Evolutionary conservation across 208 protist genomes (phyloP).

Genomic region (Crithidia brevicula): DNA sequence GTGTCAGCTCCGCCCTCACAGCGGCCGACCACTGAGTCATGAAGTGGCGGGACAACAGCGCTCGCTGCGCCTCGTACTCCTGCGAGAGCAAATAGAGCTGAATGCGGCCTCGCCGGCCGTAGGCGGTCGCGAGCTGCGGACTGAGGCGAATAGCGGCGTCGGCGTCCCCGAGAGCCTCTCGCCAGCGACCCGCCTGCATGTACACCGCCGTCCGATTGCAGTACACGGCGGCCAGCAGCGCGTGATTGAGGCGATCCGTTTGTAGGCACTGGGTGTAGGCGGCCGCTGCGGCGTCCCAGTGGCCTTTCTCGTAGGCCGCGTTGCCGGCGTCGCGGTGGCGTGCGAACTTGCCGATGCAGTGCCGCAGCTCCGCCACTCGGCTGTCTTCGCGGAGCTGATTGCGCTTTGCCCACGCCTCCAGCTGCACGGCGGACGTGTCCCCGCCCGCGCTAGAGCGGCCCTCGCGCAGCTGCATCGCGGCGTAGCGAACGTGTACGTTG

Average conservation of each 20-base stretch:
- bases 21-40: slow-evolving; percentile 23
- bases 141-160: slow-evolving; percentile 52
- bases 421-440: slow-evolving; percentile 19
- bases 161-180: slow-evolving; percentile 57
- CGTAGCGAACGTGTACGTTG: slow-evolving; percentile 35
- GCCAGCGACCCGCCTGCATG: slow-evolving; percentile 72
- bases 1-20: slow-evolving; percentile 24
- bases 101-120: slow-evolving; percentile 62
- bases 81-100: slow-evolving; percentile 50
- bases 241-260: slow-evolving; percentile 62
- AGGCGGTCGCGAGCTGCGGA: slow-evolving; percentile 60
- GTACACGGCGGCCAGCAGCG: slow-evolving; percentile 67
- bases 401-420: slow-evolving; percentile 32
- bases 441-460: background rate
- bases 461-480: slow-evolving; percentile 26
- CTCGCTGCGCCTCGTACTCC: slow-evolving; percentile 29
- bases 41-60: slow-evolving; percentile 19
- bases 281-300: slow-evolving; percentile 58
- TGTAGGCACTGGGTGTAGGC: slow-evolving; percentile 76
- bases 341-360: slow-evolving; percentile 60
- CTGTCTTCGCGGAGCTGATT: slow-evolving; percentile 48
- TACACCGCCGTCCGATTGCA: slow-evolving; percentile 85
- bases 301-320: slow-evolving; percentile 49
- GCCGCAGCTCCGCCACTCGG: slow-evolving; percentile 52
- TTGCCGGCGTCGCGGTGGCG: slow-evolving; percentile 75